A percentile compares a stretch with the other conserved stretches of the same genome.
Evolutionary conservation across 164 flowering plant genomes (phyloP).

Genomic region (grape (Vitis vinifera)): DNA sequence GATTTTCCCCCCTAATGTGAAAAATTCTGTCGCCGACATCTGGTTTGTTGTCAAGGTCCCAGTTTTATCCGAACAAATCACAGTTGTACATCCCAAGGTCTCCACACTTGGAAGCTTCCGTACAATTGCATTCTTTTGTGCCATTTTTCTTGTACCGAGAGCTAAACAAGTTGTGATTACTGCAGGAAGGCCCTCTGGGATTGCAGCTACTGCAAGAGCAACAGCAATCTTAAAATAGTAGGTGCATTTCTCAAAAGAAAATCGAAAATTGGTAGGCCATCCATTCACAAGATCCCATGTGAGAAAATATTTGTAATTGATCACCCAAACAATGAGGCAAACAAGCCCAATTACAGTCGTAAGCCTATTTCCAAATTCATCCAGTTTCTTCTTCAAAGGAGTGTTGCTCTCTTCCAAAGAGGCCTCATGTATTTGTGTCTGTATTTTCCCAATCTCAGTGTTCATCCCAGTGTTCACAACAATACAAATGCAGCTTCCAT

Average conservation of each 20-base stretch:
- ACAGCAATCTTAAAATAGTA: constrained; percentile 91
- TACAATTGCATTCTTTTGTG: constrained; percentile 89
- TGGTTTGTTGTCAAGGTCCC: constrained; percentile 93
- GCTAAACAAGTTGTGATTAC: constrained; percentile 93
- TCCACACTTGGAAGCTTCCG: constrained; percentile 91
- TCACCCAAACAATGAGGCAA: constrained; percentile 80
- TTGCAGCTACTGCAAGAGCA: constrained; percentile 94
- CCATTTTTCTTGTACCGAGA: constrained; percentile 89
- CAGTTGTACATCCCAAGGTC: constrained; percentile 91
- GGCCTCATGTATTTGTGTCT: constrained; percentile 87
- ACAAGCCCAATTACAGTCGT: constrained; percentile 75
- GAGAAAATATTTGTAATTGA: constrained; percentile 80
- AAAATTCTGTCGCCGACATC: constrained; percentile 81
- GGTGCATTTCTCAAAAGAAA: constrained; percentile 88
- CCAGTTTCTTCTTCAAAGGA: constrained; percentile 84
- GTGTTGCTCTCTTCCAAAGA: constrained; percentile 76
- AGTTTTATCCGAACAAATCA: constrained; percentile 92
- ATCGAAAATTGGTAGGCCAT: constrained; percentile 65
- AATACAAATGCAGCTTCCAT: constrained; percentile 76
- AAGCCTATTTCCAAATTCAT: constrained; percentile 83
- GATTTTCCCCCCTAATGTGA: constrained; percentile 75
- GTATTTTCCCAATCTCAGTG: constrained; percentile 92
- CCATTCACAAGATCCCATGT: constrained; percentile 74
- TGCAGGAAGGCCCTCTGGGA: constrained; percentile 96
- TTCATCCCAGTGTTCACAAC: constrained; percentile 72